Conservation (phyloP, 352 stramenopile species). For the Peronosclerospora sorghi region DNA sequence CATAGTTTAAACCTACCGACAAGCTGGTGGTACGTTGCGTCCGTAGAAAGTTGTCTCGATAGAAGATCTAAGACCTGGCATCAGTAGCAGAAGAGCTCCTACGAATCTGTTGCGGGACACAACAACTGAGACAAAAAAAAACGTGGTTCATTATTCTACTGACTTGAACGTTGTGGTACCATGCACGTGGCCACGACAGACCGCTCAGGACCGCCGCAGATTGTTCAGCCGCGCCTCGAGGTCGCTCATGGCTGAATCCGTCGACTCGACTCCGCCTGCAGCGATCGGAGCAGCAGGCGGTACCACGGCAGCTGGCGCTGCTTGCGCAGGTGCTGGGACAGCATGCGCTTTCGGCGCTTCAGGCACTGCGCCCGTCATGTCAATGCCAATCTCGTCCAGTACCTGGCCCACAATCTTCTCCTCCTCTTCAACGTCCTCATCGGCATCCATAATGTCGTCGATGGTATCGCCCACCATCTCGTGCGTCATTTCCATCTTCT, state of each 20-base stretch:
- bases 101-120: too few species aligned
- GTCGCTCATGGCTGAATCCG: conserved; percentile 88
- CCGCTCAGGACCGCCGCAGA: conserved; percentile 65
- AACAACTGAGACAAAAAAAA: too few species aligned
- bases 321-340: conserved; percentile 31
- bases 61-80: too few species aligned
- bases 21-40: background rate
- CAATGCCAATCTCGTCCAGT: conserved; percentile 95
- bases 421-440: conserved; percentile 93
- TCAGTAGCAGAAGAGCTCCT: too few species aligned
- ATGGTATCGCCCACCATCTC: conserved; percentile 97
- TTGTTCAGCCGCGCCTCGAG: conserved; percentile 97
- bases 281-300: conserved; percentile 48
- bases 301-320: conserved; percentile 24
- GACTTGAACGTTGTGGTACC: background rate
- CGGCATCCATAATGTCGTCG: conserved; percentile 93
- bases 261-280: conserved; percentile 27
- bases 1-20: background rate
- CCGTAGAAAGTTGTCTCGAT: too few species aligned
- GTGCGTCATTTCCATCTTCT: conserved; percentile 96
- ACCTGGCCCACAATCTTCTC: conserved; percentile 94
- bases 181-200: background rate
- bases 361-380: conserved; percentile 87
- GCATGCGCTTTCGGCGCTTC: conserved; percentile 68
- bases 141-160: background rate